Base-by-base conservation (phyloP, 2,329 filamentous ascomycete genomes). In the Sporothrix curviconia region DNA sequence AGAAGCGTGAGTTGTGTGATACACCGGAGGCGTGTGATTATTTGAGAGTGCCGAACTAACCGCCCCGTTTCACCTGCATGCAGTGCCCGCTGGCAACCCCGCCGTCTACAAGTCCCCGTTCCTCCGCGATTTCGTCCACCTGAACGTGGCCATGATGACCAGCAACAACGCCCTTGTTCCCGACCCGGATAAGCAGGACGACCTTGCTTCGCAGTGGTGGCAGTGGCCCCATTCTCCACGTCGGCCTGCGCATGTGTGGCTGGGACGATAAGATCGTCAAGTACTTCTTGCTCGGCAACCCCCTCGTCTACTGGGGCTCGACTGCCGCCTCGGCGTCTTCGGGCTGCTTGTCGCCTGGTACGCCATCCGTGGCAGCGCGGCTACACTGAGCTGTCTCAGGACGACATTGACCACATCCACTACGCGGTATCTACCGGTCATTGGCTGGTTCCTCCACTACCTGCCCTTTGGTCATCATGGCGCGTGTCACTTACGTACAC, bases 71-170 rank as follows among this genome's bases (percentile, higher is more conserved):
- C n/a, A n/a, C n/a, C n/a, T n/a, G n/a, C n/a, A n/a, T n/a, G n/a
- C 66, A 94, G 89, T 97, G 25, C 92, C 94, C 39, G 84, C 89
- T 61, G 87, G 89, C 65, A 89, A 96, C 72, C 89, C 94, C 56
- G 90, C 88, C 66, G 86, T 89, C 57, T 99, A 96, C 78, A 95
- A 89, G 76, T 97, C 92, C 36, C 94, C 95, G 2, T 99, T 99
- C 80, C 79, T 96, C 68, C 92, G 95, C 70, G 94, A 99, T 73
- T 99, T 99, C 68, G 86, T 99, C 62, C 94, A 99, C 72, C 78
- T 97, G 61, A 99, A 99, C 70, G 94, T 99, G 61, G 94, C 94
- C 62, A 99, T 99, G 94, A 96, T 97, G 92, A 99, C 94, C 3
- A 97, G 94, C 39, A 99, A 99, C 81, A 99, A 99, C 69, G 94